These are phyloP conservation scores for Cryptosporidium xiaoi DNA, from an alignment of 169 alveolate genomes.

Conservation along the genomic window DNA sequence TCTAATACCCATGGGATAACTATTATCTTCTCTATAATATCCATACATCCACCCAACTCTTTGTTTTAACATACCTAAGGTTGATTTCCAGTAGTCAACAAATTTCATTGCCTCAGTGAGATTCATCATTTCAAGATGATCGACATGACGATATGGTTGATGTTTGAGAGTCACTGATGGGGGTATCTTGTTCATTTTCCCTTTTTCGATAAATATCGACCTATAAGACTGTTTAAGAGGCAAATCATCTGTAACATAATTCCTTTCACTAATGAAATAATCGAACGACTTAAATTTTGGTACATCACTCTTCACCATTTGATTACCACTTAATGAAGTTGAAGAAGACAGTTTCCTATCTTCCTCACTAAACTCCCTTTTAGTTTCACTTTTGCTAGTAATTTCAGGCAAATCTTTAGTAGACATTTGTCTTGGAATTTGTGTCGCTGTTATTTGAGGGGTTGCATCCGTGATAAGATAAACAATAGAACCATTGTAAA, in stretches of 20 bases:
- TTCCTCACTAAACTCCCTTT: neutral
- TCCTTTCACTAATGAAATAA: constrained; percentile 82
- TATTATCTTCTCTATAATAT: constrained; percentile 96
- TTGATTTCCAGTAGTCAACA: constrained; percentile 92
- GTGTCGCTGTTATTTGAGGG: constrained; percentile 30
- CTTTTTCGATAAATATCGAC: constrained; percentile 78
- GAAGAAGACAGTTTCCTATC: constrained; percentile 1
- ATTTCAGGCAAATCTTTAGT: constrained; percentile 56
- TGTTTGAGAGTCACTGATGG: constrained; percentile 94
- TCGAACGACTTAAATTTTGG: constrained; percentile 87
- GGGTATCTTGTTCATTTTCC: constrained; percentile 89
- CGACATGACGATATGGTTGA: constrained; percentile 97
- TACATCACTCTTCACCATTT: constrained; percentile 34
- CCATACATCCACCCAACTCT: constrained; percentile 97
- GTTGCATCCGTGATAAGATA: constrained; percentile 68
- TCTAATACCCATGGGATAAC: constrained; percentile 96
- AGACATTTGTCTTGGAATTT: constrained; percentile 46
- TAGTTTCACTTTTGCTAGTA: neutral
- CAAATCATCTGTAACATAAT: constrained; percentile 82
- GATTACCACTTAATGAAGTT: neutral
- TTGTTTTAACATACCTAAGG: constrained; percentile 89
- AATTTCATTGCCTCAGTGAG: constrained; percentile 92
- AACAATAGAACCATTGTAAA: constrained; percentile 49
- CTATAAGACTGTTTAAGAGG: constrained; percentile 81
- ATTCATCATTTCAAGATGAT: constrained; percentile 96